Base-by-base conservation (phyloP, 768 basidiomycete genomes). In the Rubroboletus pulcherrimus region DNA sequence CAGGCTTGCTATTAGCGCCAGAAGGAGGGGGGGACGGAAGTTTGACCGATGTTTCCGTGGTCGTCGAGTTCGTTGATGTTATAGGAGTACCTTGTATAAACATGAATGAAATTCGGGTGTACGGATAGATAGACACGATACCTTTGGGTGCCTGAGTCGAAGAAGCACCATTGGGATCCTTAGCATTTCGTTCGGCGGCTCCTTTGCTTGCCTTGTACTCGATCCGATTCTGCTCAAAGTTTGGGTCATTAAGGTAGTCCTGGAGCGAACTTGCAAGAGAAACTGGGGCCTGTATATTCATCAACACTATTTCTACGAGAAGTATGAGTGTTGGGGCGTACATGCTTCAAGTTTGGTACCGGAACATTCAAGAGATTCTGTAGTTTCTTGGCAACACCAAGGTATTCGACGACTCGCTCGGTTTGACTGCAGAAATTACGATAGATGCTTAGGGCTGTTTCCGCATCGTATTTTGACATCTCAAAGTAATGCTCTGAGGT, bases 161-260 rank as follows among this genome's bases (percentile, higher is more conserved):
- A 19, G 57, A 24, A 12, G 40, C 33, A n/a, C 49, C 55, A 35
- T 40, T 61, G 24, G 46, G 57, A 49, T 49, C 57, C 34, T 55
- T 58, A 0, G 53, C 14, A 26, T 63, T 69, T 39, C 69, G 69
- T 50, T 90, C 89, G 3, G 81, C 80, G 4, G 82, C 77, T 6
- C 78, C 80, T 71, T 91, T 91, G 69, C 85, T 92, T 24, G 85
- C 77, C 73, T 81, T 93, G 75, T 99, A 98, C 66, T 98, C 97
- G 9, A 88, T 75, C 58, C 96, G 77, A 71, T 98, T 98, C 72
- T 91, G 86, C 71, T 98, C 97, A 63, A 99, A 99, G 66, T 93
- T 93, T 24, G 95, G 91, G 71, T 99, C 97, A 54, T 92, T 86
- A 49, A 99, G 79, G 68, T 98, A 99, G 66, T 98, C 96, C 68